phyloP scores from a whole-genome alignment of 805 yeast species.

The Middelhovenomyces tepae region DNA sequence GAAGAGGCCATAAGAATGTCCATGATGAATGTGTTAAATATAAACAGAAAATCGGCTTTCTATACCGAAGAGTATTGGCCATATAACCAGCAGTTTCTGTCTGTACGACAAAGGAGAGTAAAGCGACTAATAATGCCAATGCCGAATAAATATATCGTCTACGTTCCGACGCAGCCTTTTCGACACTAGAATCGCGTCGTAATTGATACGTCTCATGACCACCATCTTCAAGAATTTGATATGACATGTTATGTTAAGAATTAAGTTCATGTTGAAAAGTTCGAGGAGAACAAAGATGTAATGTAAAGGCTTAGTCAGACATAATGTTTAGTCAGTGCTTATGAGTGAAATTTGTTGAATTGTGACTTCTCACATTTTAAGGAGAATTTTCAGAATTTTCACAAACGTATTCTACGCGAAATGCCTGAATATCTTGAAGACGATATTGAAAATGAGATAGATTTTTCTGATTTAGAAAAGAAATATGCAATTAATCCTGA shows the following conservation, averaged over 20 bases:
- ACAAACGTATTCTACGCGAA: too few relatives aligned
- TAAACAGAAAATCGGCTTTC: conserved; percentile 58
- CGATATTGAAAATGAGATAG: conserved; percentile 48
- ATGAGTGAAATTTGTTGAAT: too few relatives aligned
- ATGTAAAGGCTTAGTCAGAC: too few relatives aligned
- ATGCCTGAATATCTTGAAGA: conserved; percentile 24
- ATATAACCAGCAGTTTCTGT: conserved; percentile 73
- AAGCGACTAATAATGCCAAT: conserved; percentile 38
- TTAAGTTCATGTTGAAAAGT: too few relatives aligned
- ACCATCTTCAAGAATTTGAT: too few relatives aligned
- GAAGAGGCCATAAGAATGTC: conserved; percentile 66
- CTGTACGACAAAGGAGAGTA: conserved; percentile 62
- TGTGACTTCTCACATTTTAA: too few relatives aligned
- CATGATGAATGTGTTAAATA: conserved; percentile 69
- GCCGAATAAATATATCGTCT: conserved; percentile 38
- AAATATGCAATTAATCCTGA: conserved; percentile 57
- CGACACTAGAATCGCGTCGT: too few relatives aligned
- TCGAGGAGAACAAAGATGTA: too few relatives aligned
- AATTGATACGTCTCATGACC: too few relatives aligned
- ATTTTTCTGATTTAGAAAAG: conserved; percentile 77
- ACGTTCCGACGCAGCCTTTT: too few relatives aligned
- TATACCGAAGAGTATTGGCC: conserved; percentile 44
- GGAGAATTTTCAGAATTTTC: conserved; percentile 3
- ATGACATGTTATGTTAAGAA: too few relatives aligned
- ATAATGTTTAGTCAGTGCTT: too few relatives aligned